Percentiles rank a stretch among this genome's conserved stretches.
phyloP scores from a whole-genome alignment of 176 grass and related monocot genomes.

The Miscanthus lutarioriparius region DNA sequence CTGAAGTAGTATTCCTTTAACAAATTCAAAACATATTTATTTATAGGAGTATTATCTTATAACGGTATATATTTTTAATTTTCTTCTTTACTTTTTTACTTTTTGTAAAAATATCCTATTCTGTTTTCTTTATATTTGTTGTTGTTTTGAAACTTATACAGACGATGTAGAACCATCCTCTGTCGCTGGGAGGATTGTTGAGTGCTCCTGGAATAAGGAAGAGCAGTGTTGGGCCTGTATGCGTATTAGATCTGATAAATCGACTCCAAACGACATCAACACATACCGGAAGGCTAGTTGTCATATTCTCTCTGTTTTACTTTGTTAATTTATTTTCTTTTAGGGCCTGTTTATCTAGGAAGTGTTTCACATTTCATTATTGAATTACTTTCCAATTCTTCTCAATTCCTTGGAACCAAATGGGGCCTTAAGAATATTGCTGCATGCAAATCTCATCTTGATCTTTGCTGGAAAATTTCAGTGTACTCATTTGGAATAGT shows the following conservation, averaged over 20 bases:
- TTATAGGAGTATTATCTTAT: neutral
- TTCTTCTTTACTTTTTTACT: neutral
- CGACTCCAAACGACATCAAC: constrained; percentile 86
- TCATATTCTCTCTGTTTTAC: neutral
- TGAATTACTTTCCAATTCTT: neutral
- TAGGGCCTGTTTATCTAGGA: neutral
- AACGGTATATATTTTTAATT: neutral
- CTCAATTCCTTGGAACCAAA: neutral
- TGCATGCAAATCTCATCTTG: neutral
- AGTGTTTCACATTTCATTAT: neutral
- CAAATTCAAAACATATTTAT: neutral
- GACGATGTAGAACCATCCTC: constrained; percentile 51
- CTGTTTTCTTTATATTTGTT: neutral
- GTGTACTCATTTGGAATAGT: constrained; percentile 4
- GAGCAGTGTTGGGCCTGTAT: constrained; percentile 68
- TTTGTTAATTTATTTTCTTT: constrained; percentile 4
- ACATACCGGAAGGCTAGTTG: constrained; percentile 71
- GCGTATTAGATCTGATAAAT: constrained; percentile 67
- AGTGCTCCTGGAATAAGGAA: constrained; percentile 71
- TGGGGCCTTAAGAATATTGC: neutral
- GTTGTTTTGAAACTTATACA: constrained; percentile 30
- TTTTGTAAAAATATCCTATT: neutral
- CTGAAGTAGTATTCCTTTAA: neutral
- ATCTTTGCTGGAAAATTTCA: constrained; percentile 9
- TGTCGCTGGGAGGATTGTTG: constrained; percentile 64